Base-by-base conservation (phyloP, 345 rosid genomes). In the Moricandia arvensis region DNA sequence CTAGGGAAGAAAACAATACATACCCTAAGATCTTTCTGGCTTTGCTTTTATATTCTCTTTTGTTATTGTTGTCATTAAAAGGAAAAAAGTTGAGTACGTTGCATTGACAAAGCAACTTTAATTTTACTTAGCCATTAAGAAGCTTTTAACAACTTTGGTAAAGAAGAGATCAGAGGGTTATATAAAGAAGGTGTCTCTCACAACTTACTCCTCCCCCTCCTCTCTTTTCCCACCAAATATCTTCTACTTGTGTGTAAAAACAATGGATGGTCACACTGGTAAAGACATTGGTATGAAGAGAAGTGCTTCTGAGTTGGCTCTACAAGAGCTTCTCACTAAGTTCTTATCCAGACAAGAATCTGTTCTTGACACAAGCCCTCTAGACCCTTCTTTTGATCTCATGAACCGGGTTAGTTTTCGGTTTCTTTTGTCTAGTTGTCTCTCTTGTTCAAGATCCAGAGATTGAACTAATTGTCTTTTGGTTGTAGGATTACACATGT, bases 231-330 rank as follows among this genome's bases (percentile, higher is more conserved):
- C 58, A 72, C 76, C 76, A 76, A 5, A 33, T 65, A 29, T 71
- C 60, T 60, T 72, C 55, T 24, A 60, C 15, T 49, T 47, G 53
- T 47, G 8, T n/a, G 17, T 10, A 31, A 24, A 62, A 35, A 31
- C 64, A 55, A 69, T 71, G 71, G 62, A 65, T 80, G 17, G 17
- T 55, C 24, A 68, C 69, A 65, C 66, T 71, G 38, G 30, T 53
- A 65, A 79, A 31, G 41, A 62, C 17, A 61, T 54, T 7, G 69
- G 59, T 29, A 58, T 83, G 87, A 86, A 85, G 83, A 68, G 76
- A 62, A 89, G 86, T 53, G 84, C 80, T n/a, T 89, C 91, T 11
- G 90, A 89, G 77, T 66, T 86, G 72, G 87, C 75, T 54, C 69
- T 87, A 0, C 75, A 81, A 63, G 88, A 87, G 73, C 72, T 69